These are phyloP conservation scores for Podaxis sp. DNA, from an alignment of 768 basidiomycete species.

Conservation along the genomic window DNA sequence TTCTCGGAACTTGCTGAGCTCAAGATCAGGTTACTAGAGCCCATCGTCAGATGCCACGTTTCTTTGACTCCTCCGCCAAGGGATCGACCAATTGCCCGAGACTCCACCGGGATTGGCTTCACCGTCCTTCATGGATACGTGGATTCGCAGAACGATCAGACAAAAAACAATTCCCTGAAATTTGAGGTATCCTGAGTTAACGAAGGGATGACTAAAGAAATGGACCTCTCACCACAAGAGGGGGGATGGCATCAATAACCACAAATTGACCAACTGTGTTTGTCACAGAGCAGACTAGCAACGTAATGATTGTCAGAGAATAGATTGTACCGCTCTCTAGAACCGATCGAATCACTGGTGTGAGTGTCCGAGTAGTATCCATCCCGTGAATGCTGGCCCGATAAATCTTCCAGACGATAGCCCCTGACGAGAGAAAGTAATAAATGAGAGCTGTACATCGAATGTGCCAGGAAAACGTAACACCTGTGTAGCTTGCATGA, in stretches of 20 bases:
- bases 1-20: too few species aligned
- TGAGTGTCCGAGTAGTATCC: not conserved
- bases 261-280: not conserved
- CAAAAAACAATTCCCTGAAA: not conserved
- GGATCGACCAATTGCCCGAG: not conserved
- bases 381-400: not conserved
- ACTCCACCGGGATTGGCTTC: not conserved
- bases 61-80: not conserved
- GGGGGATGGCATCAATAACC: not conserved
- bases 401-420: not conserved
- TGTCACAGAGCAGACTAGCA: not conserved
- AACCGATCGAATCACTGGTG: not conserved
- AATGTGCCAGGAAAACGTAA: not conserved
- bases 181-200: not conserved
- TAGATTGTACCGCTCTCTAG: not conserved
- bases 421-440: not conserved
- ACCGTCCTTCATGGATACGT: not conserved
- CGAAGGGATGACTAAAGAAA: not conserved
- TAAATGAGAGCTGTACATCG: not conserved
- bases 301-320: not conserved
- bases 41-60: not conserved
- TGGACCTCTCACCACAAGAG: not conserved
- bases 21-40: too few species aligned
- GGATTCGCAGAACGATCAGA: not conserved
- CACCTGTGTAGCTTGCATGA: not conserved